Evolutionary conservation across 2,329 filamentous ascomycete genomes (phyloP), one percentile per base, ranked within the genome.

Genomic region (Talaromyces sp.): DNA sequence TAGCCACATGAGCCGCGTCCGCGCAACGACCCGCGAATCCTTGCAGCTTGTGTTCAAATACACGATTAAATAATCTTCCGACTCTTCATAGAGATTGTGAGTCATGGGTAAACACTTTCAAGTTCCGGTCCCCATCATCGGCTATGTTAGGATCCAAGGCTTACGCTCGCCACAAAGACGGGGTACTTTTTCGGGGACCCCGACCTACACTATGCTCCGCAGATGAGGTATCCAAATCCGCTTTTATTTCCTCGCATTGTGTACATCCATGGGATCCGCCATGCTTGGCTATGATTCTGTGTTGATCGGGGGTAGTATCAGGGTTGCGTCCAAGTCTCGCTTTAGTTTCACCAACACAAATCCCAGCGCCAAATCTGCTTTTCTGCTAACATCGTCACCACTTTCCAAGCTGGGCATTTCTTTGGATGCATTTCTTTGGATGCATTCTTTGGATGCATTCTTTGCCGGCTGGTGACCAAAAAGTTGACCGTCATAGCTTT

Each of bases 351-450:
- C 37, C 6, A 15, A 49, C 27, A 19, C 35, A 11, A 58, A 41
- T 19, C 27, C 37, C 15, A 33, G 33, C n/a, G 45, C 52, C 25
- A 50, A 41, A 27, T 52, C 31, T 49, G 19, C 45, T 8, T 50
- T n/a, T 66, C 63, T 7, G 66, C 66, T 22, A 66, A 67, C 15
- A 78, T 91, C 65, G 89, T 90, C 33, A 89, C 87, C n/a, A 89
- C 86, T 0, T 82, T 91, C 10, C 88, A 91, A 76, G 88, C 85
- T 49, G 89, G 89, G 60, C 89, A 87, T 67, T 90, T 90, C 74
- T 63, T 61, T 39, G 52, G 63, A 5, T 45, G 50, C 37, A 63
- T 71, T 4, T n/a, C n/a, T n/a, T n/a, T n/a, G n/a, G n/a, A n/a
- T n/a, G n/a, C n/a, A n/a, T 90, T 90, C 74, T 63, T 61, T 39